A percentile compares a stretch with the other conserved stretches of the same genome.
These are phyloP conservation scores for Cordyceps cicadae DNA, from an alignment of 2,329 filamentous ascomycete genomes.

Conservation along the genomic window DNA sequence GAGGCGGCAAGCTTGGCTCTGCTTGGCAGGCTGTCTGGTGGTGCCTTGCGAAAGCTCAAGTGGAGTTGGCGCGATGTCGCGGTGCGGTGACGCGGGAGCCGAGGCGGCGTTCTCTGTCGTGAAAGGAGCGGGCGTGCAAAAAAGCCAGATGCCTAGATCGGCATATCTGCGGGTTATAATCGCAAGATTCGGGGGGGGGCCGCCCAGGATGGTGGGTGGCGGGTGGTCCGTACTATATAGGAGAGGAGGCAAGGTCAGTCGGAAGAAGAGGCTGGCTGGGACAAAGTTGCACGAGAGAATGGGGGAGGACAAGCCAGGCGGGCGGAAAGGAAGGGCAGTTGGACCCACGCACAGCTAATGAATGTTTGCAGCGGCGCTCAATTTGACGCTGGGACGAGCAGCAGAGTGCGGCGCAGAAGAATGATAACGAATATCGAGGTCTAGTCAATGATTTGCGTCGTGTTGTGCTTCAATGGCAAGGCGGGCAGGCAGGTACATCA, in stretches of 20 bases:
- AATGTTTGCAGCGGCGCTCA: slow-evolving; percentile 1
- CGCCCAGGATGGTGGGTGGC: no score
- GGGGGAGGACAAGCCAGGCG: neutral
- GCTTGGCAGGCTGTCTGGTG: neutral
- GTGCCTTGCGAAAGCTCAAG: slow-evolving; percentile 5
- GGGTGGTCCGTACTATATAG: neutral
- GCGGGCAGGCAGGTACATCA: no score
- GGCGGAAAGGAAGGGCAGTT: neutral
- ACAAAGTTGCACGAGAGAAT: neutral
- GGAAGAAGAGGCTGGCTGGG: slow-evolving; percentile 5
- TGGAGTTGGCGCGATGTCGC: slow-evolving; percentile 2
- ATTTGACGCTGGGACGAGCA: slow-evolving; percentile 1
- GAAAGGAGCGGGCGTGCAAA: neutral
- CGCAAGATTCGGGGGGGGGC: neutral
- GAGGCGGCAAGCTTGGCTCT: neutral
- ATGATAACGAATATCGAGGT: slow-evolving; percentile 10
- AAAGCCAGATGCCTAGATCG: neutral
- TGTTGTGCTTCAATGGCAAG: slow-evolving; percentile 1
- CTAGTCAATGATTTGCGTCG: slow-evolving; percentile 11
- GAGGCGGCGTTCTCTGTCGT: neutral
- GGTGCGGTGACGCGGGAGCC: neutral
- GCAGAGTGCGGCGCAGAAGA: slow-evolving; percentile 5
- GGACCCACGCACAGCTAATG: slow-evolving; percentile 7
- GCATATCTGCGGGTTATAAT: slow-evolving; percentile 1
- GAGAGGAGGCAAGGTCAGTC: neutral